Base-by-base conservation (phyloP, 2,329 filamentous ascomycete species). In the Beauveria bassiana region DNA sequence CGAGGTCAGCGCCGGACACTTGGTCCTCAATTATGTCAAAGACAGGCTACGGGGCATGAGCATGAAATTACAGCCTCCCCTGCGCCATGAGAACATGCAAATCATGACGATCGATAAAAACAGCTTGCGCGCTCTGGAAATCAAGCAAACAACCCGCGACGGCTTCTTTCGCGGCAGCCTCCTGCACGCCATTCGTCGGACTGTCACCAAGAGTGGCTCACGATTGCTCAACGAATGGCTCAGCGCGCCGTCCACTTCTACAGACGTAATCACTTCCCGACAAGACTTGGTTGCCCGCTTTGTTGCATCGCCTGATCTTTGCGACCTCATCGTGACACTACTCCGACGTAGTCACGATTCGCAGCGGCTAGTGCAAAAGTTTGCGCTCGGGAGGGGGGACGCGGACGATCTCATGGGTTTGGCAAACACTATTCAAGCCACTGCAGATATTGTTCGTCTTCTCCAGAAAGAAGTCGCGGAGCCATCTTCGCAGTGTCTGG, bases 91-190 rank as follows among this genome's bases (percentile, higher is more conserved):
- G 66, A 81, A 84, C 57, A 80, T 90, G 69, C 85, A 96, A 64
- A 86, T 89, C 65, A 95, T 99, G 90, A 83, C 78, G 56, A 96
- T 99, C 66, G 95, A 99, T 76, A 93, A 89, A 70, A 96, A 93
- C 70, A 97, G 89, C 66, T 82, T 99, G 75, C 84, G 90, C 63
- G 91, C 93, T 1, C 80, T 99, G 5, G 95, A 99, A 73, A 90
- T 99, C 66, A 86, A 91, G 66, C 86, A 87, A 70, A 98, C 95
- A 0, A 86, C 96, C 56, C 84, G 89, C 54, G 93, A 98, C 68
- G 87, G 89, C 3, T 75, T 82, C 22, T 88, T 89, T 45, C 86
- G 88, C 65, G 95, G 95, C 5, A 97, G 93, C 70, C 77, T 99
- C 49, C 77, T 99, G 43, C 92, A 98, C 74, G 89, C 91, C n/a